phyloP scores from a whole-genome alignment of 768 basidiomycete species.

The Pulveroboletus ravenelii region DNA sequence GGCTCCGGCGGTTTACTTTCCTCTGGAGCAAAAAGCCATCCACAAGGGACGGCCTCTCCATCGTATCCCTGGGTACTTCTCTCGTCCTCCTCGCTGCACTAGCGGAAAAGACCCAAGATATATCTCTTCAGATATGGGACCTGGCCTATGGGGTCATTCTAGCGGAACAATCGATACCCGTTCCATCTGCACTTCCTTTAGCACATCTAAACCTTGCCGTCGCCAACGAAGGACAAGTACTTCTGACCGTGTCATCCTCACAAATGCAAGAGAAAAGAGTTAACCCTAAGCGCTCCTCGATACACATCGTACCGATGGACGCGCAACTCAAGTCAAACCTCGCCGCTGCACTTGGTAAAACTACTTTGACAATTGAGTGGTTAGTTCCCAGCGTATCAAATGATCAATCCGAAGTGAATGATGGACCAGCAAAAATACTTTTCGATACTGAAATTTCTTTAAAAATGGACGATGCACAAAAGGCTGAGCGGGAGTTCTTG shows the following conservation, averaged over 20 bases:
- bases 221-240: conserved; percentile 42
- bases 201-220: conserved; percentile 29
- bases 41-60: conserved; percentile 25
- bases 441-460: conserved; percentile 38
- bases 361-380: conserved; percentile 44
- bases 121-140: conserved; percentile 63
- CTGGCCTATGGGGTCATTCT: conserved; percentile 63
- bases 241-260: conserved; percentile 47
- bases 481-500: conserved; percentile 57
- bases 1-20: conserved; percentile 17
- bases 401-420: conserved; percentile 13
- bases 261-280: conserved; percentile 3
- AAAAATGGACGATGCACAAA: conserved; percentile 40
- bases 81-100: conserved; percentile 51
- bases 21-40: conserved; percentile 6
- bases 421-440: conserved; percentile 32
- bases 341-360: conserved; percentile 57
- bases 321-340: conserved; percentile 56
- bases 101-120: conserved; percentile 33
- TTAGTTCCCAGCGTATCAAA: conserved; percentile 19
- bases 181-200: conserved; percentile 41
- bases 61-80: conserved; percentile 52
- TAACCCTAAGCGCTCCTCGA: conserved; percentile 40
- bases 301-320: conserved; percentile 56
- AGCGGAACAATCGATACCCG: conserved; percentile 45